phyloP scores from a whole-genome alignment of 2,329 filamentous ascomycete genomes.

The Claviceps purpurea region DNA sequence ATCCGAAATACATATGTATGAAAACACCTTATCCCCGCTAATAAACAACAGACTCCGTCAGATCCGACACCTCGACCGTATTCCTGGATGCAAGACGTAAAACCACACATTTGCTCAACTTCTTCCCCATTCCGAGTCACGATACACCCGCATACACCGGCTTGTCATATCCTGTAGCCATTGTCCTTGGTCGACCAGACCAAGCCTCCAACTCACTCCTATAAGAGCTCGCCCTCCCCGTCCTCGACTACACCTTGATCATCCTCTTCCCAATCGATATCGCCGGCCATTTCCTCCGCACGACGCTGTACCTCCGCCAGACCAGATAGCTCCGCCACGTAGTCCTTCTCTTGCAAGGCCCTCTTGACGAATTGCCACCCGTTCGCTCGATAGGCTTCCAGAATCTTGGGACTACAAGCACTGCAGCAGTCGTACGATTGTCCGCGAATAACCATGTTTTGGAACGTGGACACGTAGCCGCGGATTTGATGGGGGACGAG shows the following conservation, averaged over 20 bases:
- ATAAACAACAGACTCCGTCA: background rate
- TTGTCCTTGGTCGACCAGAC: background rate
- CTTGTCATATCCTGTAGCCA: background rate
- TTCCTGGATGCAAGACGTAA: too few species aligned
- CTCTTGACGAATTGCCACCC: conserved; percentile 68
- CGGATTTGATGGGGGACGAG: conserved; percentile 71
- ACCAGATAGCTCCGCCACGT: conserved; percentile 64
- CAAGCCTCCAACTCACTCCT: background rate
- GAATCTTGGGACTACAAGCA: conserved; percentile 59
- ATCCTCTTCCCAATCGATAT: conserved; percentile 50
- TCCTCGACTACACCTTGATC: conserved; percentile 34
- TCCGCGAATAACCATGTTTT: conserved; percentile 59
- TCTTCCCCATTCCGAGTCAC: too few species aligned
- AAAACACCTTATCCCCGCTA: too few species aligned
- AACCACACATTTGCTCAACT: too few species aligned
- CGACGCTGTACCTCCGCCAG: conserved; percentile 55
- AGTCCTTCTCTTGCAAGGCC: conserved; percentile 62
- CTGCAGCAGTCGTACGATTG: conserved; percentile 70
- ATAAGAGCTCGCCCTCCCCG: conserved; percentile 42
- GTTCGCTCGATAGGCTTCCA: conserved; percentile 51
- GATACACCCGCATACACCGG: background rate
- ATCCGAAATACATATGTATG: too few species aligned
- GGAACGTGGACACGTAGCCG: conserved; percentile 62
- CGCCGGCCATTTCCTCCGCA: conserved; percentile 36
- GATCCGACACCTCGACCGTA: background rate